Percentiles rank a stretch among this genome's conserved stretches.
phyloP scores from a whole-genome alignment of 1,284 basidiomycete genomes.

The Apiotrichum akiyoshidainum region DNA sequence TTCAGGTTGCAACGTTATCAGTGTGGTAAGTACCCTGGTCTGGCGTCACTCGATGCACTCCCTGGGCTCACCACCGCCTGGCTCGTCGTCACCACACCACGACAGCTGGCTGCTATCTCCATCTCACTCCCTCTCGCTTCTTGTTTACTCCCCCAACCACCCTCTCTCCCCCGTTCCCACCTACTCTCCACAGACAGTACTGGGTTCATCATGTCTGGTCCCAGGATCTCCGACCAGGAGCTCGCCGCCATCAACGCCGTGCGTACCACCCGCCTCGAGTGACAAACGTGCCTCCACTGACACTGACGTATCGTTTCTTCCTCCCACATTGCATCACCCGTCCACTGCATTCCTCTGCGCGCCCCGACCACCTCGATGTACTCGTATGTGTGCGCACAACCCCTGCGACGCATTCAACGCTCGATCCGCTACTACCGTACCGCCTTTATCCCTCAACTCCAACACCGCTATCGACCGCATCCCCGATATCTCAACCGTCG shows the following conservation, averaged over 20 bases:
- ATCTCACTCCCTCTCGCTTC: neutral
- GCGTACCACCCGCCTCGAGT: constrained; percentile 26
- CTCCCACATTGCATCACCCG: neutral
- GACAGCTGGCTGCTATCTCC: neutral
- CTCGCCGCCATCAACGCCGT: constrained; percentile 51
- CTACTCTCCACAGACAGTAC: neutral
- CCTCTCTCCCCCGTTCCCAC: neutral
- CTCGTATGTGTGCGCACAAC: too few species aligned
- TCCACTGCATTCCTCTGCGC: neutral
- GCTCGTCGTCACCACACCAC: neutral
- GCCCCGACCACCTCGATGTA: neutral
- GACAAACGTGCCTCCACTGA: neutral
- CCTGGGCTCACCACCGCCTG: neutral
- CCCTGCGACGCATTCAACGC: neutral
- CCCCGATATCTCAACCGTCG: neutral
- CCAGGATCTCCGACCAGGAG: constrained; percentile 53
- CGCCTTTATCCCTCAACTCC: neutral
- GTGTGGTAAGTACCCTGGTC: neutral
- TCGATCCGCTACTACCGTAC: neutral
- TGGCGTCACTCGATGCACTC: neutral
- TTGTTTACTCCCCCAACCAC: neutral
- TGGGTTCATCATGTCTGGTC: constrained; percentile 20
- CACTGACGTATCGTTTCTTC: constrained; percentile 2
- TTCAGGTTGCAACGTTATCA: neutral
- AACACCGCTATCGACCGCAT: neutral